Conservation (phyloP, 169 alveolate species). For the Plasmodium cynomolgi region DNA sequence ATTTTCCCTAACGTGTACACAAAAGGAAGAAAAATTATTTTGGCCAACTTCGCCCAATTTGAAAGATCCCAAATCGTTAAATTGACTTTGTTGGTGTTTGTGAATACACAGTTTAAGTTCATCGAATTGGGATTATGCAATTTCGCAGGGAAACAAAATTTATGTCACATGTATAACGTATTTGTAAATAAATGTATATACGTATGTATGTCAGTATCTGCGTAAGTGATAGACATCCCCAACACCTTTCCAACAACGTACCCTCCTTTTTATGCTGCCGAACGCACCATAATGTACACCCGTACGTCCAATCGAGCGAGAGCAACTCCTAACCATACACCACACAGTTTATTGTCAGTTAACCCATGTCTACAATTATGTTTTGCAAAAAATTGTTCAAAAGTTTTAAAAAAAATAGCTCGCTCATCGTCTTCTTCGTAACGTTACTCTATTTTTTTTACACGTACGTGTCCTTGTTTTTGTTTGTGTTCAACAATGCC, state of each 20-base stretch:
- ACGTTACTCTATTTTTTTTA: slow-evolving; percentile 53
- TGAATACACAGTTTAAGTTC: neutral
- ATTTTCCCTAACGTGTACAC: neutral
- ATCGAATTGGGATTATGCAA: neutral
- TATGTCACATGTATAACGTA: neutral
- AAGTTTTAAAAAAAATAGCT: slow-evolving; percentile 65
- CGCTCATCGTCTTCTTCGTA: slow-evolving; percentile 42
- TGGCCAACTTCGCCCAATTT: neutral
- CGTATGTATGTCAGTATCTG: neutral
- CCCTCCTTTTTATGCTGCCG: neutral
- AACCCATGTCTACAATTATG: slow-evolving; percentile 41
- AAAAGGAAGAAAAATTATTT: slow-evolving; percentile 3
- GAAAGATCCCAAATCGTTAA: neutral
- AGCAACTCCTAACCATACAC: neutral
- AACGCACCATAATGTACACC: slow-evolving; percentile 14
- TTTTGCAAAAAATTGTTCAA: slow-evolving; percentile 55
- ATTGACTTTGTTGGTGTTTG: neutral
- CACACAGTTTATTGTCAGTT: neutral
- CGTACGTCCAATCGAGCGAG: neutral
- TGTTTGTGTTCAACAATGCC: slow-evolving; percentile 60
- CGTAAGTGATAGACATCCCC: neutral
- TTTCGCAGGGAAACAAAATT: neutral
- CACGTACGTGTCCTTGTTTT: slow-evolving; percentile 68
- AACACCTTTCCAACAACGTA: neutral
- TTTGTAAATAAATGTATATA: neutral